Evolutionary conservation across 805 yeast species (phyloP).

Genomic region (Saturnispora saitoi): DNA sequence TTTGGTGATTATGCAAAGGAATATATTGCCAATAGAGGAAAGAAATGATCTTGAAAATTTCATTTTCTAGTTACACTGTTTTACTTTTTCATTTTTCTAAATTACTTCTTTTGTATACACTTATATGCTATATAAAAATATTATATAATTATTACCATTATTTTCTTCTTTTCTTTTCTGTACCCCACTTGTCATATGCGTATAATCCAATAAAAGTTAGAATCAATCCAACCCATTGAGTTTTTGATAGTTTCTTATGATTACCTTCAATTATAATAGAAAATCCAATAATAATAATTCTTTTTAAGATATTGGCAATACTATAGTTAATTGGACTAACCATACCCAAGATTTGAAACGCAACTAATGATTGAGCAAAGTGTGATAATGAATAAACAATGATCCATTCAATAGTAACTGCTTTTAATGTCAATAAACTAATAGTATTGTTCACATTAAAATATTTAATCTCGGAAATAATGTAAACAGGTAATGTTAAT

Average conservation of each 20-base stretch:
- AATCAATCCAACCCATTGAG: constrained; percentile 44
- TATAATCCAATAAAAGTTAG: constrained; percentile 56
- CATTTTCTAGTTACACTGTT: neutral
- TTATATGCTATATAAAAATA: neutral
- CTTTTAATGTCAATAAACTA: constrained; percentile 25
- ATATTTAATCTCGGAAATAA: constrained; percentile 41
- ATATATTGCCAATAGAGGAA: constrained; percentile 38
- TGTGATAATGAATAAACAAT: constrained; percentile 60
- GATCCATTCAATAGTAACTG: constrained; percentile 31
- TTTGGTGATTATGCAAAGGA: constrained; percentile 90
- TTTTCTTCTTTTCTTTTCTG: constrained; percentile 3
- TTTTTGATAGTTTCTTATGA: constrained; percentile 22
- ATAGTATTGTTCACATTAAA: constrained; percentile 22
- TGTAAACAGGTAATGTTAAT: constrained; percentile 59
- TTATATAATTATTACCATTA: constrained; percentile 9
- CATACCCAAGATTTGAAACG: constrained; percentile 66
- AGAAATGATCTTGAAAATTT: neutral
- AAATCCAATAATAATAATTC: constrained; percentile 61
- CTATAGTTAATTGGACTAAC: constrained; percentile 72
- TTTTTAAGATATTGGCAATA: constrained; percentile 67
- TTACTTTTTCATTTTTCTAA: neutral
- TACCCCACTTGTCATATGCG: constrained; percentile 65
- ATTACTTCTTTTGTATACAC: neutral
- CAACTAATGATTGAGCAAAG: constrained; percentile 63
- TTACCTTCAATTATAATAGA: constrained; percentile 59